Evolutionary conservation across 2,329 filamentous ascomycete genomes (phyloP).

Genomic region (Lasiodiplodia sp.): DNA sequence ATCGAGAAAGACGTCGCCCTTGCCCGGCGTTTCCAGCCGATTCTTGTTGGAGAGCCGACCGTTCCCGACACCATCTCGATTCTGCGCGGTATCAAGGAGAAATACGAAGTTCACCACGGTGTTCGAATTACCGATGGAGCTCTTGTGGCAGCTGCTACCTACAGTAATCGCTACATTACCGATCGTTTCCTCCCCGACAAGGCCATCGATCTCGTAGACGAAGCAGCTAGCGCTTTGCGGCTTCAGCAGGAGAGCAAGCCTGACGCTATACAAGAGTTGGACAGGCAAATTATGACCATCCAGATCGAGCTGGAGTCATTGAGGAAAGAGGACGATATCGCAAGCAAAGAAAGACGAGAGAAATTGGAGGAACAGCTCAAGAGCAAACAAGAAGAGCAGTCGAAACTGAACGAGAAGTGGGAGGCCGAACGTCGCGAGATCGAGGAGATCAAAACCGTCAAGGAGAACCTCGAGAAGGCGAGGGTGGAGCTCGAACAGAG

Average conservation of each 20-base stretch:
- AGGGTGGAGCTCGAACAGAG: slow-evolving; percentile 86
- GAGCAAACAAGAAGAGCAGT: slow-evolving; percentile 77
- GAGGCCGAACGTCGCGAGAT: slow-evolving; percentile 88
- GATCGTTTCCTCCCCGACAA: slow-evolving; percentile 97
- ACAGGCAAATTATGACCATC: slow-evolving; percentile 95
- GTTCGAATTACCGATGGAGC: slow-evolving; percentile 93
- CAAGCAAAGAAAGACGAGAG: slow-evolving; percentile 85
- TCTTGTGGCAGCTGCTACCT: slow-evolving; percentile 87
- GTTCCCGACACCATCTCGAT: slow-evolving; percentile 96
- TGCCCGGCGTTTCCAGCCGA: slow-evolving; percentile 91
- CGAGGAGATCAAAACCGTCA: slow-evolving; percentile 83
- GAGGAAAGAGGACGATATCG: slow-evolving; percentile 90
- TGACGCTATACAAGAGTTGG: slow-evolving; percentile 88
- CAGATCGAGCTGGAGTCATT: slow-evolving; percentile 96
- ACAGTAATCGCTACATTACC: slow-evolving; percentile 95
- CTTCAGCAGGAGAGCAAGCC: slow-evolving; percentile 97
- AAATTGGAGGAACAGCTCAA: slow-evolving; percentile 82
- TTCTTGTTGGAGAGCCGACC: slow-evolving; percentile 88
- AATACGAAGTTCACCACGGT: slow-evolving; percentile 96
- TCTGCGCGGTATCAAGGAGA: slow-evolving; percentile 93
- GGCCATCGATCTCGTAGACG: slow-evolving; percentile 95
- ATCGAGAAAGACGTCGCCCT: slow-evolving; percentile 97
- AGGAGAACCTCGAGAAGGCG: slow-evolving; percentile 87
- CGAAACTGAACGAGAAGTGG: slow-evolving; percentile 82
- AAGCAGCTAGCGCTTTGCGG: slow-evolving; percentile 88